Base-by-base conservation (phyloP, 2,329 filamentous ascomycete genomes). In the Xylaria sp. region DNA sequence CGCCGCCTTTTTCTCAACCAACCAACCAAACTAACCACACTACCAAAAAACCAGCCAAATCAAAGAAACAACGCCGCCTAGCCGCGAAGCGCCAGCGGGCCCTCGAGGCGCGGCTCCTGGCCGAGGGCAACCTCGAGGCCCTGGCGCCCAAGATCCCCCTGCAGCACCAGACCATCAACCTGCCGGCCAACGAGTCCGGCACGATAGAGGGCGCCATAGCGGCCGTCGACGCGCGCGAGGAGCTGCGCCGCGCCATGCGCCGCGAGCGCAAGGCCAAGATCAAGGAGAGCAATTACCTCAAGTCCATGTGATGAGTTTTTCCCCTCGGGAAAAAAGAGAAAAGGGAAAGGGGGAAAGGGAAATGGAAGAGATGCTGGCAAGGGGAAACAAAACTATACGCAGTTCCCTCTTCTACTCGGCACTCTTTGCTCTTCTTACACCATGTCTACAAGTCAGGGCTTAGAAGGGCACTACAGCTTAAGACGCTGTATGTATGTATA, bases 221-320 rank as follows among this genome's bases (percentile, higher is more conserved):
- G 60, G 86, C 87, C 41, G 81, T 78, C 10, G 76, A 80, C 37
- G 83, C 87, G 78, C 85, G 92, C 78, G 84, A 86, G 71, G 88
- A 90, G 75, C 83, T 94, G 76, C 91, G 86, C 73, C 88, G 85
- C 82, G 90, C 89, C 41, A 90, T 94, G 91, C 88, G 92, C 77
- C 87, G 87, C 79, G 91, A 94, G 84, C 86, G 92, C 78, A 89
- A 91, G 82, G 88, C 87, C 69, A 88, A 86, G 81, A 96, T 96
- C 78, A 95, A 94, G 88, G 93, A 96, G 85, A 83, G 82, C 78
- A 96, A 96, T 83, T 96, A 94, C 86, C 87, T 96, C 82, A 92
- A 91, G 87, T 88, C 89, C 52, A 93, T 94, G 91, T 89, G 85
- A 83, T 65, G 48, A 64, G 44, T 18, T 10, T 12, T 12, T 20